Conservation (phyloP, 1,139 yeast genomes). For the Candida pseudocylindracea region DNA sequence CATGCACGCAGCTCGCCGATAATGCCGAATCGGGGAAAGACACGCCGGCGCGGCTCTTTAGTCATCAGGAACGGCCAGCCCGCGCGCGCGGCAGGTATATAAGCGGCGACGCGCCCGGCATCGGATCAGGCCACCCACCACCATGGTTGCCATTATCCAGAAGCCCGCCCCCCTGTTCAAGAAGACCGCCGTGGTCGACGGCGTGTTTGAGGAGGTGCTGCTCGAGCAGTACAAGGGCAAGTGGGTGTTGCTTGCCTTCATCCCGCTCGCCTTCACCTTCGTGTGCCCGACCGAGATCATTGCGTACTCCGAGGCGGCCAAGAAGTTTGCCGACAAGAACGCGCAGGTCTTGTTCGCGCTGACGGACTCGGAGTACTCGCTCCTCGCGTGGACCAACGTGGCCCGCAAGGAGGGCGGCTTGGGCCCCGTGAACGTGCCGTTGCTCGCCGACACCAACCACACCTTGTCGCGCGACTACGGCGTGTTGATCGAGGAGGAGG, state of each 20-base stretch:
- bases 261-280: conserved; percentile 97
- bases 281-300: conserved; percentile 98
- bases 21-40: too few relatives aligned
- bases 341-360: conserved; percentile 88
- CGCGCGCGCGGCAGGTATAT: too few relatives aligned
- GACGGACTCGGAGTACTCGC: conserved; percentile 93
- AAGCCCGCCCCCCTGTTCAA: conserved; percentile 91
- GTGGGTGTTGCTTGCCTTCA: conserved; percentile 92
- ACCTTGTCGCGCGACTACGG: conserved; percentile 87
- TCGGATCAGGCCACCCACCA: conserved; percentile 3
- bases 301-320: conserved; percentile 90
- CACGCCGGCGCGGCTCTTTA: too few relatives aligned
- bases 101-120: too few relatives aligned
- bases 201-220: conserved; percentile 82
- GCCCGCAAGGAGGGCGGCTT: conserved; percentile 97
- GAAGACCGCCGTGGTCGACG: conserved; percentile 93
- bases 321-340: conserved; percentile 72
- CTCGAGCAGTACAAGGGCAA: conserved; percentile 92
- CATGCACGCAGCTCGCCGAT: too few relatives aligned
- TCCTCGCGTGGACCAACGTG: conserved; percentile 95
- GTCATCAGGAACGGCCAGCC: too few relatives aligned
- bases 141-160: conserved; percentile 77
- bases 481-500: conserved; percentile 87
- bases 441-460: conserved; percentile 94
- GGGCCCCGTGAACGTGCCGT: conserved; percentile 85